Base-by-base conservation (phyloP, 495 filamentous ascomycete species). In the Pyronema omphalodes region DNA sequence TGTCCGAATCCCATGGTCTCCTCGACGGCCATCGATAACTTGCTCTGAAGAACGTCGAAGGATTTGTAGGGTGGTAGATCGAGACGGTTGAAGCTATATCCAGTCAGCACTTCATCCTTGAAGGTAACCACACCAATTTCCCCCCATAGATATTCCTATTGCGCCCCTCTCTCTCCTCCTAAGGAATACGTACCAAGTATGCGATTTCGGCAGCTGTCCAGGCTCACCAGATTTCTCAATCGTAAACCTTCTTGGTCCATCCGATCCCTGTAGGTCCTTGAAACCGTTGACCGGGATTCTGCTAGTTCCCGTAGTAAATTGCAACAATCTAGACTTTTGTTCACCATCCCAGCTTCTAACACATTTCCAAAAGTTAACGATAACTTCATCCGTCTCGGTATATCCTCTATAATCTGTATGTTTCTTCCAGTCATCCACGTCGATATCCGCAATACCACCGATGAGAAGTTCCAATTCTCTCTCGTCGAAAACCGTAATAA, bases 401-500 rank as follows among this genome's bases (percentile, higher is more conserved):
- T 99, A 99, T n/a, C 91, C 91, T 56, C 91, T 80, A 71, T 99
- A 99, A 66, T 99, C 91, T n/a, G 91, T 99, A 71, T 99, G 91
- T 72, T 99, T 99, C 81, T 99, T 99, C 91, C 91, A 99, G 68
- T 99, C 91, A 47, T 96, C 91, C 15, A 99, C 93, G 63, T 99
- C 91, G 60, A 99, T 99, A 67, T 99, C 91, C 44, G 91, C 93
- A 65, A 99, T 99, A 74, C 91, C 91, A 57, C 91, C 91, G 66
- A 99, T 96, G 58, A 99, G 73, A 60, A 99, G 71, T 69, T 99
- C 91, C 47, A 99, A 72, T 67, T 99, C 91, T 53, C 91, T 83
- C 73, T 96, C 91, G 64, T 99, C 91, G 64, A 99, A 99, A 44
- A 99, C 91, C 60, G 94, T 95, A 67, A 99, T 88, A 33, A 99